These are phyloP conservation scores for Emergomyces pasteurianus DNA, from an alignment of 2,329 filamentous ascomycete genomes.

Conservation along the genomic window DNA sequence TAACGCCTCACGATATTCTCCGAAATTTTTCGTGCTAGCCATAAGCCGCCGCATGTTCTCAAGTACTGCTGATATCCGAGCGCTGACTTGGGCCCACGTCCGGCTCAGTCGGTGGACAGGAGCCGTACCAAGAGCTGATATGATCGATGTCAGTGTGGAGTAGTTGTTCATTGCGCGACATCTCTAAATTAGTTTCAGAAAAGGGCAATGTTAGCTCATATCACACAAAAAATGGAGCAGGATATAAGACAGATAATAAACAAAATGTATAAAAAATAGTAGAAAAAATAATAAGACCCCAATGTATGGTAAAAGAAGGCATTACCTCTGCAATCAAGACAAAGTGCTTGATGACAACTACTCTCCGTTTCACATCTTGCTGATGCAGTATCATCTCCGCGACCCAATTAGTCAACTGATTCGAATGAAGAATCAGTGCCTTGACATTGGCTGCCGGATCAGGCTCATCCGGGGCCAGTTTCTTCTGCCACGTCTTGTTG, in stretches of 20 bases:
- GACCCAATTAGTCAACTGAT: slow-evolving; percentile 98
- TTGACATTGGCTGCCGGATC: slow-evolving; percentile 87
- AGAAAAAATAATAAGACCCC: no score
- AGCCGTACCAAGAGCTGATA: slow-evolving; percentile 86
- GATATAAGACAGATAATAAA: slow-evolving; percentile 3
- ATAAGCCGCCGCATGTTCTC: slow-evolving; percentile 91
- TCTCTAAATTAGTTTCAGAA: slow-evolving; percentile 48
- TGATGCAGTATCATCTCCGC: slow-evolving; percentile 97
- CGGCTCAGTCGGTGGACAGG: slow-evolving; percentile 87
- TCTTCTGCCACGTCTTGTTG: slow-evolving; percentile 99
- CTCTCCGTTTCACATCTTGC: slow-evolving; percentile 85
- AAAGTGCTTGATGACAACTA: slow-evolving; percentile 97
- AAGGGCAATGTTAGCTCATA: not conserved
- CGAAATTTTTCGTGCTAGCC: slow-evolving; percentile 97
- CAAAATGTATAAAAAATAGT: no score
- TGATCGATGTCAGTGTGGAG: slow-evolving; percentile 93
- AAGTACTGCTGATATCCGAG: slow-evolving; percentile 64
- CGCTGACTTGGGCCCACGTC: slow-evolving; percentile 89
- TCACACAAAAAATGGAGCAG: not conserved
- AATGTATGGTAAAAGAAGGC: not conserved
- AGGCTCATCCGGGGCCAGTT: slow-evolving; percentile 55
- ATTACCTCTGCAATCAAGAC: slow-evolving; percentile 84
- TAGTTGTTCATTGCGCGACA: slow-evolving; percentile 91
- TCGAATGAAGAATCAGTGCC: slow-evolving; percentile 90
- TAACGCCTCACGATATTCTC: slow-evolving; percentile 85